Conservation (phyloP, 768 basidiomycete species). For the Boletus coccyginus region DNA sequence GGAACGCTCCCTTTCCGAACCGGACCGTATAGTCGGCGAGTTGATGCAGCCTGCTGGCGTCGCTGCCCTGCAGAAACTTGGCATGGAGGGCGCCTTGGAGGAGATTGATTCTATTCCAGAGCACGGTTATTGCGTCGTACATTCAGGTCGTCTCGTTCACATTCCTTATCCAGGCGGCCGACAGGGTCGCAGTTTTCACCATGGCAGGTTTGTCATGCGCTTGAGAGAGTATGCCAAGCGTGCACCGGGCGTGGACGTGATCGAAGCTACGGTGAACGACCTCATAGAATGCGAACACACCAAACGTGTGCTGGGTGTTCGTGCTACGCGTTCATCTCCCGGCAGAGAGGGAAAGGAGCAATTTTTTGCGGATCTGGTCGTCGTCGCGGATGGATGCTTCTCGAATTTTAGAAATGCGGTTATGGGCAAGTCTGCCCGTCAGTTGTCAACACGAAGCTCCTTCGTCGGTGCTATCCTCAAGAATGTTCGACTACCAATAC, state of each 20-base stretch:
- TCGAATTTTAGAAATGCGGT: conserved; percentile 82
- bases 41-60: conserved; percentile 93
- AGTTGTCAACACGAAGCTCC: conserved; percentile 63
- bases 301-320: conserved; percentile 63
- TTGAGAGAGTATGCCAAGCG: conserved; percentile 63
- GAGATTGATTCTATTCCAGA: conserved; percentile 85
- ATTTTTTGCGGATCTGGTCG: conserved; percentile 72
- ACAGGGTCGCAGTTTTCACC: conserved; percentile 89
- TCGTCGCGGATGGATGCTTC: conserved; percentile 94
- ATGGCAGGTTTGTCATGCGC: conserved; percentile 84
- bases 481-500: conserved; percentile 69
- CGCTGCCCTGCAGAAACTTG: conserved; percentile 70
- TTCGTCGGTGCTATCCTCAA: conserved; percentile 87
- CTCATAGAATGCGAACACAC: conserved; percentile 58
- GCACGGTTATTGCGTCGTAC: conserved; percentile 82
- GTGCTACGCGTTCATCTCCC: conserved; percentile 46
- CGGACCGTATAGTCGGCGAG: conserved; percentile 97
- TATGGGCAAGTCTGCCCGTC: conserved; percentile 48
- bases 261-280: conserved; percentile 82
- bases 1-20: conserved; percentile 89
- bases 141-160: conserved; percentile 60
- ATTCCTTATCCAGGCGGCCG: conserved; percentile 80
- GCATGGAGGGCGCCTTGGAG: conserved; percentile 71
- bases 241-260: conserved; percentile 67
- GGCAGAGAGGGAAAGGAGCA: conserved; percentile 42